Evolutionary conservation across 1,284 basidiomycete genomes (phyloP), one percentile per base, ranked within the genome.

Genomic region (Amylostereum chailletii): DNA sequence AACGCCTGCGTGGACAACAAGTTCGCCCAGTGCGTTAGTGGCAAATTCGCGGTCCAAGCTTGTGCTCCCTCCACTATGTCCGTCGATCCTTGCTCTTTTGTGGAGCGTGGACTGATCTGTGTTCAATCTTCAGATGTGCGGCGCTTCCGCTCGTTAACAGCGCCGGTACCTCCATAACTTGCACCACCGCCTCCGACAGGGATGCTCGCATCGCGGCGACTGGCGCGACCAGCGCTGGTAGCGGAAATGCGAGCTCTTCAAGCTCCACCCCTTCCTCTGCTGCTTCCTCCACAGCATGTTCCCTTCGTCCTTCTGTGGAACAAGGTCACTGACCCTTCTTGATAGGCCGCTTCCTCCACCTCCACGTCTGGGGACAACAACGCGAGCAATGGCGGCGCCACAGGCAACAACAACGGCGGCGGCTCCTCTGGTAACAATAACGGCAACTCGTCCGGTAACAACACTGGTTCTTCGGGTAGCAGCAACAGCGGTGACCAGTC

Each of bases 11-110:
- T 78, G 9, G 59, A 64, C 52, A 56, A 60, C 36, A 54, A 67
- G 42, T 74, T 80, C 50, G 76, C 77, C 0, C 75, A 75, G 49
- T 80, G 78, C 57, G 71, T 74, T 29, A 60, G 58, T 34, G 75
- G 74, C 50, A 68, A 69, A 52, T 78, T 77, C 53, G 66, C 74
- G 43, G 45, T 67, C 43, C 62, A 66, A 45, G 54, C 65, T 27
- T 80, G 78, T 54, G 66, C 58, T 19, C 29, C 63, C 26, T 70
- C 71, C 38, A 67, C 69, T 36, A 60, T 67, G 75, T 79, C 60
- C 60, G 74, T 62, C 4, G 26, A 27, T 1, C n/a, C 33, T 33
- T 44, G 33, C 31, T 36, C n/a, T 43, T 8, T 19, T 42, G 29
- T 48, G 29, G n/a, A 36, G 34, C 44, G 32, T 5, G 19, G 27